Conservation (phyloP, 345 rosid species). For the Salix dunnii region DNA sequence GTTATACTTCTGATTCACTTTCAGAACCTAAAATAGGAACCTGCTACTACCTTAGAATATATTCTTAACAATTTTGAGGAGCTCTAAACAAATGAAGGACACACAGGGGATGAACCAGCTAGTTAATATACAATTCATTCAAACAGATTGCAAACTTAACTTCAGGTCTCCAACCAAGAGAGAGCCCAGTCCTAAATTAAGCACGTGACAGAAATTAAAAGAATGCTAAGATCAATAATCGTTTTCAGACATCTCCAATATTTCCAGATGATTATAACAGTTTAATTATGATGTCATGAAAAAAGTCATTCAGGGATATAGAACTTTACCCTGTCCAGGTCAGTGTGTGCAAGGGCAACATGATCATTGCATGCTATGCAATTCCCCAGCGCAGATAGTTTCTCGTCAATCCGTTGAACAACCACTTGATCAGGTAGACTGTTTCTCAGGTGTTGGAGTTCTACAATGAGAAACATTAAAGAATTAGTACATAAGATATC, state of each 20-base stretch:
- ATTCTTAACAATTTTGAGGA: too few species aligned
- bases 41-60: not conserved
- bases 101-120: not conserved
- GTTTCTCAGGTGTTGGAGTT: slow-evolving; percentile 91
- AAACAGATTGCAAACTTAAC: not conserved
- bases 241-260: not conserved
- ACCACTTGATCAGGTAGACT: slow-evolving; percentile 90
- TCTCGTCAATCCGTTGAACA: slow-evolving; percentile 91
- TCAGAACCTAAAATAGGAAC: not conserved
- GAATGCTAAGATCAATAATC: not conserved
- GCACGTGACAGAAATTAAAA: not conserved
- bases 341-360: slow-evolving; percentile 93
- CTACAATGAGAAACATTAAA: slow-evolving; percentile 31
- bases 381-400: slow-evolving; percentile 87
- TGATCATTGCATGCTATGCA: slow-evolving; percentile 96
- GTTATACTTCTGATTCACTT: not conserved
- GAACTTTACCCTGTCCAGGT: slow-evolving; percentile 62
- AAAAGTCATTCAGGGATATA: not conserved
- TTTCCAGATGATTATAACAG: not conserved
- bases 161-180: not conserved
- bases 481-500: not conserved
- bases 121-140: not conserved
- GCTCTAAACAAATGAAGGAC: too few species aligned
- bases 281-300: not conserved
- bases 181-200: not conserved